These are phyloP conservation scores for Eucalyptus dawsonii DNA, from an alignment of 345 rosid genomes.

Conservation along the genomic window DNA sequence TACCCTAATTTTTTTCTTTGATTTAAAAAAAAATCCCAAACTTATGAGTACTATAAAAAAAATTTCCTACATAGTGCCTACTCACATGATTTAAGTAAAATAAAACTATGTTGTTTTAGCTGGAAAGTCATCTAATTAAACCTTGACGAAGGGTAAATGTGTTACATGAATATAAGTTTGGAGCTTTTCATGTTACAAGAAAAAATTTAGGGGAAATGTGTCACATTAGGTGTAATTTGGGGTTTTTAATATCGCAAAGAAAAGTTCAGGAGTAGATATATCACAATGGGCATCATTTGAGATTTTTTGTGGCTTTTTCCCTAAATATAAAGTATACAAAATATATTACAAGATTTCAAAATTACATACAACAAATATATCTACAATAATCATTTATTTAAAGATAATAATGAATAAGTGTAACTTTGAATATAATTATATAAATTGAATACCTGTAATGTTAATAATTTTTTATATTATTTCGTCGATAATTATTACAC, in stretches of 20 bases:
- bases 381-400: too few species aligned
- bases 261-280: background rate
- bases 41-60: background rate
- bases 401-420: background rate
- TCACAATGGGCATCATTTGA: background rate
- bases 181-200: background rate
- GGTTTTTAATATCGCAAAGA: too few species aligned
- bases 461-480: too few species aligned
- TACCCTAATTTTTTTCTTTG: background rate
- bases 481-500: background rate
- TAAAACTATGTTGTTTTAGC: too few species aligned
- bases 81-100: background rate
- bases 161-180: background rate
- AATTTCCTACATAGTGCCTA: too few species aligned
- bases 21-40: background rate
- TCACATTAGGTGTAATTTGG: background rate
- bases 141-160: accelerated
- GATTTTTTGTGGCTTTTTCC: background rate
- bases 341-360: background rate
- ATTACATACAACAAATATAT: background rate
- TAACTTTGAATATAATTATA: background rate
- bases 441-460: background rate
- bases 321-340: too few species aligned
- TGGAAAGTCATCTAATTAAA: background rate
- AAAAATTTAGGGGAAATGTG: background rate